Conservation (phyloP, 148 eudicot genomes). For the Amaranthus palmeri region DNA sequence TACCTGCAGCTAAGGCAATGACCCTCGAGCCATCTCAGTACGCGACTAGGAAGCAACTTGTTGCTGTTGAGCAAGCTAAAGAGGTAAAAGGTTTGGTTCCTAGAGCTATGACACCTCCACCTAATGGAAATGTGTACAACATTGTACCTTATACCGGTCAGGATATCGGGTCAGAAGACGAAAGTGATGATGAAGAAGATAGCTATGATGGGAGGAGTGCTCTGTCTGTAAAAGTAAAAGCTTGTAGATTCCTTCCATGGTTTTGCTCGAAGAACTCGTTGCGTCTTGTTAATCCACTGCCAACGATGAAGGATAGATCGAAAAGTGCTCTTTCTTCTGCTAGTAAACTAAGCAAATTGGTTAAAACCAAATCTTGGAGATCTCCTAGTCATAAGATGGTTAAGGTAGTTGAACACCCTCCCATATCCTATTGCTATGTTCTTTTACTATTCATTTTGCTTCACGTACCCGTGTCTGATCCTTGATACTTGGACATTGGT, state of each 20-base stretch:
- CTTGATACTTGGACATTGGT: no score
- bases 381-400: constrained; percentile 39
- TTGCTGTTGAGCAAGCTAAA: constrained; percentile 33
- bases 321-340: constrained; percentile 41
- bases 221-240: constrained; percentile 44
- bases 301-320: constrained; percentile 45
- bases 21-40: constrained; percentile 67
- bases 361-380: constrained; percentile 47
- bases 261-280: constrained; percentile 78
- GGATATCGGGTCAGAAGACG: constrained; percentile 31
- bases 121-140: constrained; percentile 29
- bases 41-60: constrained; percentile 48
- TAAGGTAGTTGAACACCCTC: constrained; percentile 42
- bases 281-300: constrained; percentile 64
- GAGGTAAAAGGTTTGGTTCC: constrained; percentile 34
- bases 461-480: no score
- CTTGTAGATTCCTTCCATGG: constrained; percentile 71
- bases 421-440: background rate
- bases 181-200: constrained; percentile 45
- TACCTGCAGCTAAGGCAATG: constrained; percentile 93
- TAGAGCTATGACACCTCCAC: constrained; percentile 37
- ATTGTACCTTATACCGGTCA: constrained; percentile 34
- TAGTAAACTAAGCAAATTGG: constrained; percentile 39
- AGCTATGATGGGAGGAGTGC: constrained; percentile 27
- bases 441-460: no score